Base-by-base conservation (phyloP, 352 stramenopile genomes). In the Sclerospora graminicola region DNA sequence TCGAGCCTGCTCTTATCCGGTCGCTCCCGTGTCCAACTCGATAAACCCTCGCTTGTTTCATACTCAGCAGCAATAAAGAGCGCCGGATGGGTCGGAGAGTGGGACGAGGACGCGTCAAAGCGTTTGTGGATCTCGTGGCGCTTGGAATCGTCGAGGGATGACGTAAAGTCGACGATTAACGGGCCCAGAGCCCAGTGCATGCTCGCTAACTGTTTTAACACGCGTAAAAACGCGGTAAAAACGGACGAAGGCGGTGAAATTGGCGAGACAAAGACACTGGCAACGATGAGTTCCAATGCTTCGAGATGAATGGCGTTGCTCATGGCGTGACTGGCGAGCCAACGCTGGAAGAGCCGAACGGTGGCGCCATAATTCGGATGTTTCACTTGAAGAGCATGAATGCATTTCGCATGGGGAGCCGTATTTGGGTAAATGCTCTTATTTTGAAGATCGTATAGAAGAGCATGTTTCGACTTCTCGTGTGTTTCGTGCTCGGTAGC, bases 31-130 rank as follows among this genome's bases (percentile, higher is more conserved):
- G 77, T 92, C 80, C 80, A 92, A 54, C 74, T 89, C 18, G 80
- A 92, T 37, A 89, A 30, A 18, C 74, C 86, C 32, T 88, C 75
- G 47, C 76, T 62, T 16, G 82, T 69, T 51, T 92, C 80, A 40
- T 92, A 92, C 41, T 84, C 75, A 0, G 68, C 63, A 13, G 71
- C 77, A 42, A 92, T 71, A 41, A 87, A 92, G 63, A 92, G 76
- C 1, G 61, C 80, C 2, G 77, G 70, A 45, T 89, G 80, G 0
- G 63, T 83, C 14, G 50, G 36, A 0, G 63, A 41, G 30, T 56
- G 83, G 16, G 53, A 81, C 13, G 41, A 74, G 1, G 77, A 92
- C 4, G 80, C 77, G 23, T 89, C 77, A 35, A 92, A 92, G 1
- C 72, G 61, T 40, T 86, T 87, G 21, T 68, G 48, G 16, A 88